Base-by-base conservation (phyloP, 23 red algal species). In the Gracilariopsis chorda region DNA sequence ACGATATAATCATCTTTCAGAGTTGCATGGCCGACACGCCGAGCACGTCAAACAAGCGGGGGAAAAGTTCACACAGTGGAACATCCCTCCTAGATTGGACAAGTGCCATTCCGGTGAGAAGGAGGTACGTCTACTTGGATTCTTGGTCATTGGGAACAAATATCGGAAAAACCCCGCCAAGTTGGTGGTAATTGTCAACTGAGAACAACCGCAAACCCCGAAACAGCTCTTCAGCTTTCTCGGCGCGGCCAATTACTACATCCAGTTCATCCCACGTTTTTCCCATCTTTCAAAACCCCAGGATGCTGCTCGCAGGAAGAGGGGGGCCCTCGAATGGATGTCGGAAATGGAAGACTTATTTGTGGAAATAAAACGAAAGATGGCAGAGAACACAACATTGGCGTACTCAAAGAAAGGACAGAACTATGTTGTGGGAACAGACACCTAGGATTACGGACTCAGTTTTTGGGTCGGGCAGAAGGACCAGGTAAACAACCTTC, bases 91-190 rank as follows among this genome's bases (percentile, higher is more conserved):
- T n/a, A n/a, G n/a, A n/a, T n/a, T n/a, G 45, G 55, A 27, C 30
- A 80, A 80, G 76, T 80, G 76, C 34, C 21, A 55, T 19, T 80
- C 55, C 36, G 76, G 23, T 48, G 21, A 80, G 34, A 55, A 27
- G 49, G 46, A 80, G 36, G 44, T 80, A 27, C 0, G 7, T 23
- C 23, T 80, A 27, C 76, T 80, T 55, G 76, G 0, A 41, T 47
- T 27, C 34, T 52, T 80, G 21, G 69, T 76, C 21, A 40, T 21
- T 36, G 69, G 40, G 27, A 76, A 76, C 21, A 46, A 0, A 46
- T 25, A 37, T 36, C 30, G 40, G 21, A 46, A 21, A 39, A 36
- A 76, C 40, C 69, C 69, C 21, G 69, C 32, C 24, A 76, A 37
- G 1, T 9, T 76, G 40, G 30, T n/a, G 25, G 69, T 39, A 23